Conservation (phyloP, 345 rosid species). For the Iberis pinnata region DNA sequence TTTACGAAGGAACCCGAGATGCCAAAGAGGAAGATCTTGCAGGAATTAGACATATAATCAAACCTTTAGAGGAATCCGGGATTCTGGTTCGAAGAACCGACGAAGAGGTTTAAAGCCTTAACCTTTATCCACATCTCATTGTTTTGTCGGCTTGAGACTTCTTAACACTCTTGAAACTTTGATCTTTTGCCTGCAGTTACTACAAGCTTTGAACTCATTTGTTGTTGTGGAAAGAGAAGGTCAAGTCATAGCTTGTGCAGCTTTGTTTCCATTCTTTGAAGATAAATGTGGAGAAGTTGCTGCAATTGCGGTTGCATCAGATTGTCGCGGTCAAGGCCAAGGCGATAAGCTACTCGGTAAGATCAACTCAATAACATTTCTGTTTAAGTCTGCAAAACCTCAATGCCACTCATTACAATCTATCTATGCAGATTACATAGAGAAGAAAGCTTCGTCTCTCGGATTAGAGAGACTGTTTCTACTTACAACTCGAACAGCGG, state of each 20-base stretch:
- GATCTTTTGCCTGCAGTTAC: conserved; percentile 67
- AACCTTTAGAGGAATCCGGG: conserved; percentile 74
- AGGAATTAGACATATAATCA: conserved; percentile 65
- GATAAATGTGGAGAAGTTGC: conserved; percentile 92
- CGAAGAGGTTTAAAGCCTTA: conserved; percentile 49
- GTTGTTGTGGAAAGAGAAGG: conserved; percentile 86
- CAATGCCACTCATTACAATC: background rate
- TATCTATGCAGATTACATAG: conserved; percentile 56
- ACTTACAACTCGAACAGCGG: conserved; percentile 81
- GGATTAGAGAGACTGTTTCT: conserved; percentile 71
- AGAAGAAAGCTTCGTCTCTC: conserved; percentile 73
- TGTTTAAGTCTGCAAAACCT: background rate
- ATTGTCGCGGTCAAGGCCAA: conserved; percentile 91
- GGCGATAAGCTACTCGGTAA: conserved; percentile 89
- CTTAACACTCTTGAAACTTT: conserved; percentile 16
- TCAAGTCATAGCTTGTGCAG: conserved; percentile 80
- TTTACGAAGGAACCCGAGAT: conserved; percentile 82
- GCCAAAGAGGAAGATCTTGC: conserved; percentile 57
- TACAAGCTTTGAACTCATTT: conserved; percentile 49
- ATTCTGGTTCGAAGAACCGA: conserved; percentile 57
- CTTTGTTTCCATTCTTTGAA: conserved; percentile 70
- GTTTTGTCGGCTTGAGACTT: background rate
- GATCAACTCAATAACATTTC: conserved; percentile 1
- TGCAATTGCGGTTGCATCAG: conserved; percentile 78
- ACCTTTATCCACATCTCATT: background rate